Conservation (phyloP, 2,329 filamentous ascomycete species). For the Lasiodiplodia sp. region DNA sequence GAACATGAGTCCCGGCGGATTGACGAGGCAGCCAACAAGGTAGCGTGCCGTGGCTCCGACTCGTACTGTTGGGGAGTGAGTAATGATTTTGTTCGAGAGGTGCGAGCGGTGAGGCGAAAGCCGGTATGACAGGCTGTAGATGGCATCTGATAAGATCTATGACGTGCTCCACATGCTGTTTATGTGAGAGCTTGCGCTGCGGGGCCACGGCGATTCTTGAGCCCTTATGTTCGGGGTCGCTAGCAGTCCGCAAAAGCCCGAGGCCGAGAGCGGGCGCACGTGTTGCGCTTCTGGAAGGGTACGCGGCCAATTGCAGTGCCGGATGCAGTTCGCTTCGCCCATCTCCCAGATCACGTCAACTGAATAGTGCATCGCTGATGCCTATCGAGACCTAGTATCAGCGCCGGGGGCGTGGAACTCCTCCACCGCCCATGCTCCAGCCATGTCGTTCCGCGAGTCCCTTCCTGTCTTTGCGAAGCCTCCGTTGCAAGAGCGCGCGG, state of each 20-base stretch:
- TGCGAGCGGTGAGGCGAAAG: slow-evolving; percentile 6
- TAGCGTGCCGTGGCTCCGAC: slow-evolving; percentile 1
- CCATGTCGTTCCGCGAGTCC: slow-evolving; percentile 17
- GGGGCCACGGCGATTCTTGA: background rate
- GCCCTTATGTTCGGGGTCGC: background rate
- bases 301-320: background rate
- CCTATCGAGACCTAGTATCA: slow-evolving; percentile 16
- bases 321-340: background rate
- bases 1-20: background rate
- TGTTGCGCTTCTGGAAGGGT: slow-evolving; percentile 18
- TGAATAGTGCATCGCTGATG: slow-evolving; percentile 22
- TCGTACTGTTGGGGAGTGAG: background rate
- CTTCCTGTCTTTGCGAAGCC: slow-evolving; percentile 10
- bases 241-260: background rate
- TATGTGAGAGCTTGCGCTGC: background rate
- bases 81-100: background rate
- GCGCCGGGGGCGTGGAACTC: background rate
- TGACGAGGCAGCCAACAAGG: slow-evolving; percentile 1
- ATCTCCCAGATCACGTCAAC: slow-evolving; percentile 24
- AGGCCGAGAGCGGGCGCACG: slow-evolving; percentile 11
- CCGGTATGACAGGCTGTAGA: background rate
- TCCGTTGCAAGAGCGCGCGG: slow-evolving; percentile 5
- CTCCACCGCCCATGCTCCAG: slow-evolving; percentile 9
- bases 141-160: slow-evolving; percentile 25
- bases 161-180: background rate